Evolutionary conservation across 2,329 filamentous ascomycete species (phyloP).

Genomic region (Neopestalotiopsis rosae): DNA sequence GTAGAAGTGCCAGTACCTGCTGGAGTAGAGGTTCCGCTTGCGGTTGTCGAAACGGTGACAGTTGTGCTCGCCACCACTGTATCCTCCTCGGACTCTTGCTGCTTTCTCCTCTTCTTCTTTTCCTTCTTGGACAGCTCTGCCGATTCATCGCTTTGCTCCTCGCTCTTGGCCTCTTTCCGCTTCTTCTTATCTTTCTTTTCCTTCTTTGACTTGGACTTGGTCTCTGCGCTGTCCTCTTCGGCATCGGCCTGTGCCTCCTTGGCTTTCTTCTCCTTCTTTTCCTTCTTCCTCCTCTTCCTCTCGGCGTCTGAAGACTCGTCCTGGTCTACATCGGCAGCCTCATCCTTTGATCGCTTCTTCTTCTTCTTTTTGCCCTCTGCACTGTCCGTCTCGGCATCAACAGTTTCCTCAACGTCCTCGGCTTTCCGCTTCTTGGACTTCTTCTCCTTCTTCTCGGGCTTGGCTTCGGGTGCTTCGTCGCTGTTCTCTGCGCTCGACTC

Average conservation of each 20-base stretch:
- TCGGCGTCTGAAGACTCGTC: constrained; percentile 35
- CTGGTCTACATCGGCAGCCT: constrained; percentile 21
- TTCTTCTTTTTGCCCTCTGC: constrained; percentile 41
- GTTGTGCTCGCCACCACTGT: constrained; percentile 28
- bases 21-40: constrained; percentile 43
- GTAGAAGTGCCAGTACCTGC: constrained; percentile 51
- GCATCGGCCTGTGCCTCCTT: constrained; percentile 36
- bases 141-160: background rate
- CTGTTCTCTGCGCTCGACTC: background rate
- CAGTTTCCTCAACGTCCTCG: constrained; percentile 35
- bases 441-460: constrained; percentile 39
- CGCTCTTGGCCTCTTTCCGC: constrained; percentile 5
- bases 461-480: constrained; percentile 12
- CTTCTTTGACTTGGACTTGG: constrained; percentile 33
- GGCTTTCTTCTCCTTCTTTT: constrained; percentile 29
- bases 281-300: constrained; percentile 36
- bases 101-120: constrained; percentile 56
- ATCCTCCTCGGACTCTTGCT: constrained; percentile 39
- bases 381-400: constrained; percentile 39
- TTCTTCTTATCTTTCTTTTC: constrained; percentile 23
- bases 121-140: constrained; percentile 31
- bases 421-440: constrained; percentile 46
- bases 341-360: constrained; percentile 39
- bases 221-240: constrained; percentile 37
- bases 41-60: constrained; percentile 25